These are phyloP conservation scores for Fistulina hepatica DNA, from an alignment of 1,284 basidiomycete genomes.

Conservation along the genomic window DNA sequence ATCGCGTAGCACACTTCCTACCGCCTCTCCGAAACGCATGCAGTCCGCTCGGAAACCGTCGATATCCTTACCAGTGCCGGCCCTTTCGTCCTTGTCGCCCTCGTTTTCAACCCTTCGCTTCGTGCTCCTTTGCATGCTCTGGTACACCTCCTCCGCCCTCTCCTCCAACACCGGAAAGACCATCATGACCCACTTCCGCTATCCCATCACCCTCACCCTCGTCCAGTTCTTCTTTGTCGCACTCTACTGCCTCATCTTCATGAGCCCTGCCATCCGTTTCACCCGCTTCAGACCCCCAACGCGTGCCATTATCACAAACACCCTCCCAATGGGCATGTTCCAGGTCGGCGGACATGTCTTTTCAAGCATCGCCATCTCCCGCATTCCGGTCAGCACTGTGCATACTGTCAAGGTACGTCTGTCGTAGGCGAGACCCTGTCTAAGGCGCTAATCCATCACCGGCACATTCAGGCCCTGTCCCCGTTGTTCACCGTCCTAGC, in stretches of 20 bases:
- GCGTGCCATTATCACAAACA: constrained; percentile 61
- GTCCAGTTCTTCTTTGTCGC: constrained; percentile 96
- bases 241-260: constrained; percentile 72
- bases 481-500: constrained; percentile 95
- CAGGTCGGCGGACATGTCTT: constrained; percentile 97
- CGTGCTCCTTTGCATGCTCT: constrained; percentile 60
- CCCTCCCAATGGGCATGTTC: constrained; percentile 89
- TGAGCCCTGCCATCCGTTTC: constrained; percentile 61
- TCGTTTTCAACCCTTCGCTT: constrained; percentile 41
- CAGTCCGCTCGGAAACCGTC: too few relatives aligned
- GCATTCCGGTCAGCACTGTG: constrained; percentile 94
- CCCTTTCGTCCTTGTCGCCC: too few relatives aligned
- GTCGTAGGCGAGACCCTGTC: constrained; percentile 5
- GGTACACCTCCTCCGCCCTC: constrained; percentile 79
- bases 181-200: constrained; percentile 78
- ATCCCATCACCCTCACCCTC: constrained; percentile 90
- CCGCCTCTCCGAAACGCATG: too few relatives aligned
- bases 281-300: constrained; percentile 62
- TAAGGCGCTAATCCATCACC: background rate
- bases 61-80: too few relatives aligned
- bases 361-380: constrained; percentile 90
- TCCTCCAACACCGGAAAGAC: constrained; percentile 86
- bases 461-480: constrained; percentile 67
- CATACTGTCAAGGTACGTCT: constrained; percentile 91
- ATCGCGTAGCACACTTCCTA: too few relatives aligned